A percentile compares a stretch with the other conserved stretches of the same genome.
phyloP scores from a whole-genome alignment of 1,139 yeast genomes.

The Yamadazyma friedrichii region DNA sequence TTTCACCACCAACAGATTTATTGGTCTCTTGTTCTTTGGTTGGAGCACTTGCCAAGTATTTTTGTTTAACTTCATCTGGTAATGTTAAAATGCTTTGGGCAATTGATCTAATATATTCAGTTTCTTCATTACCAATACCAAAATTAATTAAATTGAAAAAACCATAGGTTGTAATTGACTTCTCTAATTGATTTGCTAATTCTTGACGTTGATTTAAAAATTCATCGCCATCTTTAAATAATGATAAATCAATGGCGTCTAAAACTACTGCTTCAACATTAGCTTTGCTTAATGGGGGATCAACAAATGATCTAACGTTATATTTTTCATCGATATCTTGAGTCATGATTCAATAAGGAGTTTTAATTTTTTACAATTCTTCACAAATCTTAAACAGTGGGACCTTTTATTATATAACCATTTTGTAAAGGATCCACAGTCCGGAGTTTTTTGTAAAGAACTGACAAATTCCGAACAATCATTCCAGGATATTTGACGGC shows the following conservation, averaged over 20 bases:
- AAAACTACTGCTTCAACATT: conserved; percentile 24
- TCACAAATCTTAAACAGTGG: not conserved
- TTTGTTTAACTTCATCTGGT: conserved; percentile 41
- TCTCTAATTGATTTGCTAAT: conserved; percentile 33
- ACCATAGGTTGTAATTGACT: conserved; percentile 43
- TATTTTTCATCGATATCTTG: conserved; percentile 26
- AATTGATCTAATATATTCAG: conserved; percentile 32
- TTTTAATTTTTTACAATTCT: not conserved
- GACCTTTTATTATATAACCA: too few relatives aligned
- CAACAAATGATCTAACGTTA: conserved; percentile 33
- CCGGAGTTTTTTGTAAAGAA: too few relatives aligned
- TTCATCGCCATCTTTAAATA: conserved; percentile 34
- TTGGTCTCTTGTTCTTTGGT: conserved; percentile 29
- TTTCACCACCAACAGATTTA: conserved; percentile 36
- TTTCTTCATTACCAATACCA: conserved; percentile 28
- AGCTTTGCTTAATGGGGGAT: conserved; percentile 22
- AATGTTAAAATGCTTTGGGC: conserved; percentile 38
- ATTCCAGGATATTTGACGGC: too few relatives aligned
- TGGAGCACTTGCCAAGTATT: conserved; percentile 39
- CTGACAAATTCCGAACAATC: too few relatives aligned
- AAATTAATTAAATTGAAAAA: conserved; percentile 43
- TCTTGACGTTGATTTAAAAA: conserved; percentile 21
- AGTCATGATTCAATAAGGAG: conserved; percentile 2
- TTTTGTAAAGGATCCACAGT: not conserved
- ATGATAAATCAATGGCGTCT: conserved; percentile 36